phyloP scores from a whole-genome alignment of 108 stramenopile species.

The Nannochloropsis salina region DNA sequence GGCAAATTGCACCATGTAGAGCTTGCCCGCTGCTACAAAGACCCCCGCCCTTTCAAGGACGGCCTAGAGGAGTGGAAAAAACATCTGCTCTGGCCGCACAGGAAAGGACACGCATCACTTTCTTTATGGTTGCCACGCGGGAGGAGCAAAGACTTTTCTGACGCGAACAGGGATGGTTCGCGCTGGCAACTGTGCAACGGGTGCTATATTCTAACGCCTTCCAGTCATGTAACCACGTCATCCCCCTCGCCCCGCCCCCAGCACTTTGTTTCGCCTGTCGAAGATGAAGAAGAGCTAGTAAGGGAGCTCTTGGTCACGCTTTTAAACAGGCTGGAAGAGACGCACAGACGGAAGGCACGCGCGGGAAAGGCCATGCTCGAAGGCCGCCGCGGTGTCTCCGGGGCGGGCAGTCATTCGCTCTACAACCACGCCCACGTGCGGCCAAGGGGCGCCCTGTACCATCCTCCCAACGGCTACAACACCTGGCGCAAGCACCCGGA shows the following conservation, averaged over 20 bases:
- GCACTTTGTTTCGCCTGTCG: not conserved
- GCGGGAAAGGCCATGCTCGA: no score
- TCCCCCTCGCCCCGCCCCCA: not conserved
- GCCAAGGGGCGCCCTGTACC: not conserved
- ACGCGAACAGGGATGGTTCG: not conserved
- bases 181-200: not conserved
- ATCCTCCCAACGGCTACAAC: not conserved
- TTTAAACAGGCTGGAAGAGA: not conserved
- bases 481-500: not conserved
- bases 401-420: no score
- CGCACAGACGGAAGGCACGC: no score
- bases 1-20: slow-evolving; percentile 10
- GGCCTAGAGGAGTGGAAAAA: not conserved
- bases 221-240: not conserved
- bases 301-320: not conserved
- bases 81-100: not conserved
- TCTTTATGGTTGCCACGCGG: not conserved
- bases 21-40: slow-evolving; percentile 19
- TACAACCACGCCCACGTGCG: no score
- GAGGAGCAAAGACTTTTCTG: not conserved
- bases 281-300: not conserved
- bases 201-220: not conserved
- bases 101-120: not conserved
- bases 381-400: no score
- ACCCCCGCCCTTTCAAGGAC: not conserved